Percentiles rank a stretch among this genome's conserved stretches.
Evolutionary conservation across 257 asterid genomes (phyloP).

Genomic region (Misopates orontium): DNA sequence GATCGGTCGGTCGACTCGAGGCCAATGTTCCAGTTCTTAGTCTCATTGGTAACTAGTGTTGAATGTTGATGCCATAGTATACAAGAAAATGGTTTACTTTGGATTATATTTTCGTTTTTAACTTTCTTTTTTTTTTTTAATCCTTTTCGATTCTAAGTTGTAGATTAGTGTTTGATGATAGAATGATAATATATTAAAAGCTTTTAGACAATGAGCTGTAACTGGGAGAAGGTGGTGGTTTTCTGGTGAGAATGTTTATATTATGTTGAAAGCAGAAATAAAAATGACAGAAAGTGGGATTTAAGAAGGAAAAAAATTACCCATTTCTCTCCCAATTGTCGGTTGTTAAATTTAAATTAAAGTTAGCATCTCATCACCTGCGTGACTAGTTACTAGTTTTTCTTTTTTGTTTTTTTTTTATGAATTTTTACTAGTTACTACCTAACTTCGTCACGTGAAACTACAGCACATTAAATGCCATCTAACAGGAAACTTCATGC

Average conservation of each 20-base stretch:
- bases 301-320: conserved; percentile 22
- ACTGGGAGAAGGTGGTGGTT: conserved; percentile 31
- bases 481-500: no score
- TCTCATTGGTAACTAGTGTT: conserved; percentile 25
- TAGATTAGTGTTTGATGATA: conserved; percentile 46
- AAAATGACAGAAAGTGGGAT: conserved; percentile 35
- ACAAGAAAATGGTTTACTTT: conserved; percentile 41
- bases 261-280: conserved; percentile 41
- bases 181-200: conserved; percentile 44
- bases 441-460: no score
- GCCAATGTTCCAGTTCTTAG: conserved; percentile 17
- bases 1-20: conserved; percentile 10
- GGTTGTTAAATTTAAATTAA: no score
- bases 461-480: no score
- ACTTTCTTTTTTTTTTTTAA: conserved; percentile 14
- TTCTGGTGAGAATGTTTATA: conserved; percentile 46
- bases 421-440: no score
- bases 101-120: conserved; percentile 28
- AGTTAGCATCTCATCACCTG: no score
- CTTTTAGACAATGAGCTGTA: conserved; percentile 34
- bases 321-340: conserved; percentile 8
- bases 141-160: conserved; percentile 34
- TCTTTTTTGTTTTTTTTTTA: no score
- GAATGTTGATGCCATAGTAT: conserved; percentile 44
- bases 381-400: no score